phyloP scores from a whole-genome alignment of 1,284 basidiomycete genomes.

The Fomitopsis pinicola region DNA sequence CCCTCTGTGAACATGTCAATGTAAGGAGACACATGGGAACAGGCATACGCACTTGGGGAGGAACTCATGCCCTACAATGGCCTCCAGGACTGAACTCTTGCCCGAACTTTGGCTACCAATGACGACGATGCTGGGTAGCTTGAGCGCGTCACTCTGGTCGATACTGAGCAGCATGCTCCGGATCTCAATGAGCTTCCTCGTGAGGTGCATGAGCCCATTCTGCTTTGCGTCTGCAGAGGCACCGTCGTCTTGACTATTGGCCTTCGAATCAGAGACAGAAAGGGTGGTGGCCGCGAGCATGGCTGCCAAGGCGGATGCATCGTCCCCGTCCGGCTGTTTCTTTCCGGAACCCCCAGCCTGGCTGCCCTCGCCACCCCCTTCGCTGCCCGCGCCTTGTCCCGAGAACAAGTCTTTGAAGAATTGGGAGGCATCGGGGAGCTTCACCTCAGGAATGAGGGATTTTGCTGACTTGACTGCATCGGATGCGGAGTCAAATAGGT shows the following conservation, averaged over 20 bases:
- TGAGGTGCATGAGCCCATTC: conserved; percentile 87
- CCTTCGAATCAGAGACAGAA: conserved; percentile 60
- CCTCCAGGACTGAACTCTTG: conserved; percentile 96
- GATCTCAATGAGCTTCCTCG: conserved; percentile 95
- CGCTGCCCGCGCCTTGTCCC: conserved; percentile 29
- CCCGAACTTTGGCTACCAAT: conserved; percentile 98
- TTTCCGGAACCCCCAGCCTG: conserved; percentile 26
- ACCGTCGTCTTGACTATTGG: conserved; percentile 29
- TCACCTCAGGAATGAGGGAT: conserved; percentile 52
- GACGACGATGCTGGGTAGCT: conserved; percentile 95
- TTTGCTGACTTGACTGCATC: conserved; percentile 58
- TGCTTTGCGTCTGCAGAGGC: conserved; percentile 36
- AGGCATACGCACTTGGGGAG: conserved; percentile 77
- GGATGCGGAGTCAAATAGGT: conserved; percentile 62
- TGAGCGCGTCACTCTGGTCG: conserved; percentile 92
- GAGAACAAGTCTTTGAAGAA: conserved; percentile 70
- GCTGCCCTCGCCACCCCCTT: conserved; percentile 24
- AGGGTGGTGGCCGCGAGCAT: conserved; percentile 71
- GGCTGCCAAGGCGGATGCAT: conserved; percentile 57
- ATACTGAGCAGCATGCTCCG: conserved; percentile 90
- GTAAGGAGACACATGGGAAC: conserved; percentile 8
- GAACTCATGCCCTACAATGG: conserved; percentile 98
- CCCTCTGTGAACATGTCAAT: conserved; percentile 52
- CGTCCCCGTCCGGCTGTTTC: conserved; percentile 52
- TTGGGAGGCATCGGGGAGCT: conserved; percentile 67